phyloP scores from a whole-genome alignment of 139 green algal genomes.

The Bryopsis sp. region DNA sequence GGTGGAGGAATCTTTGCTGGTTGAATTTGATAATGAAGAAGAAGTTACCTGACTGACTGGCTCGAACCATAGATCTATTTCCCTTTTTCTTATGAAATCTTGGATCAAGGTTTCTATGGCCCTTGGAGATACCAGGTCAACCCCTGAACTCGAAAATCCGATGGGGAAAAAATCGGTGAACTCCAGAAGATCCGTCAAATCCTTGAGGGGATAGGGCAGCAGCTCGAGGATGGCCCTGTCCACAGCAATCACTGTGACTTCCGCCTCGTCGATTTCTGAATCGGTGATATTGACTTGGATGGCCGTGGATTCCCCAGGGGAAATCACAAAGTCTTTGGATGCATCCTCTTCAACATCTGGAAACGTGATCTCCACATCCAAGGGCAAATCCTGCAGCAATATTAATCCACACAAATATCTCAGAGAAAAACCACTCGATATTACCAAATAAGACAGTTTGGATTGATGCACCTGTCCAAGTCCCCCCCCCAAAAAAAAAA shows the following conservation, averaged over 20 bases:
- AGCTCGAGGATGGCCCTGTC: slow-evolving; percentile 49
- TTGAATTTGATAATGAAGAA: too few relatives aligned
- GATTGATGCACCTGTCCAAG: too few relatives aligned
- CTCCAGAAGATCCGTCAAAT: not conserved
- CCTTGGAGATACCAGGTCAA: slow-evolving; percentile 8
- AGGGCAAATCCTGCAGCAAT: not conserved
- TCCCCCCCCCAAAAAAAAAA: too few relatives aligned
- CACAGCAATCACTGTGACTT: slow-evolving; percentile 40
- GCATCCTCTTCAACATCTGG: slow-evolving; percentile 1
- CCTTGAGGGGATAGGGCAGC: slow-evolving; percentile 35
- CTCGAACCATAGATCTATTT: not conserved
- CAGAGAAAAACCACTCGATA: too few relatives aligned
- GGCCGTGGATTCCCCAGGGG: not conserved
- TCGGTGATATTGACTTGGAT: too few relatives aligned
- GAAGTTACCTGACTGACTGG: too few relatives aligned
- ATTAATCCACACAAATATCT: too few relatives aligned
- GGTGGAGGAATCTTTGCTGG: too few relatives aligned
- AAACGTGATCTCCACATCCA: slow-evolving; percentile 6
- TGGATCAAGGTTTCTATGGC: not conserved
- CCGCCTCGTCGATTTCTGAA: too few relatives aligned
- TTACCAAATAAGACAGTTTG: too few relatives aligned
- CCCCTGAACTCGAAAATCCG: not conserved
- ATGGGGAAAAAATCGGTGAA: slow-evolving; percentile 2
- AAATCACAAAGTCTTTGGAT: too few relatives aligned
- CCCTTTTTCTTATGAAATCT: not conserved